A percentile compares a stretch with the other conserved stretches of the same genome.
Evolutionary conservation across 1,284 basidiomycete species (phyloP).

Genomic region (Moesziomyces globuligerus): DNA sequence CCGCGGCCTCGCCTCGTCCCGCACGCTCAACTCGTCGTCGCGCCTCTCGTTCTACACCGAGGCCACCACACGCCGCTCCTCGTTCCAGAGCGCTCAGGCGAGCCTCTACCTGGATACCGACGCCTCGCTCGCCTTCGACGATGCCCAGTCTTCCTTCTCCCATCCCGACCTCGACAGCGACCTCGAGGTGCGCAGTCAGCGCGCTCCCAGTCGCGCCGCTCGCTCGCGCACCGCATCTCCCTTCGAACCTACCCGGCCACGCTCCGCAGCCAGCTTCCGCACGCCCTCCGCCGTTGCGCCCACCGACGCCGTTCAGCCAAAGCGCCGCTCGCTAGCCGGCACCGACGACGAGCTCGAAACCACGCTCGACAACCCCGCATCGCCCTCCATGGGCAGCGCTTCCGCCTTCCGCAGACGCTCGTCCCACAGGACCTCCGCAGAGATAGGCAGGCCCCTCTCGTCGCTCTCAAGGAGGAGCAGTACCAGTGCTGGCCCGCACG

Average conservation of each 20-base stretch:
- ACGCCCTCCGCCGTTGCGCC: background rate
- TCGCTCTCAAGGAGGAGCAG: constrained; percentile 29
- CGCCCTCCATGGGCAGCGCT: background rate
- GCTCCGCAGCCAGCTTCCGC: constrained; percentile 7
- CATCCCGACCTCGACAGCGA: constrained; percentile 26
- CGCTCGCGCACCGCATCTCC: constrained; percentile 22
- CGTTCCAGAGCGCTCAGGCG: constrained; percentile 27
- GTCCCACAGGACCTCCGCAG: constrained; percentile 12
- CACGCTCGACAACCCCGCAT: constrained; percentile 4
- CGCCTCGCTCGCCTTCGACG: constrained; percentile 20
- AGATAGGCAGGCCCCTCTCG: constrained; percentile 17
- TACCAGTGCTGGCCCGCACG: constrained; percentile 6
- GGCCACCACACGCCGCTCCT: constrained; percentile 28
- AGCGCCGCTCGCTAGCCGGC: background rate
- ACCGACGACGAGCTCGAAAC: constrained; percentile 13
- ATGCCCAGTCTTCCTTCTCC: constrained; percentile 11
- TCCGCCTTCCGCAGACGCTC: constrained; percentile 11
- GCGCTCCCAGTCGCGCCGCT: constrained; percentile 6
- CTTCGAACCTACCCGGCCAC: constrained; percentile 2
- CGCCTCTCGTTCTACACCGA: constrained; percentile 31
- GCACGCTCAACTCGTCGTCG: constrained; percentile 31
- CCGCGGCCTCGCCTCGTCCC: constrained; percentile 8
- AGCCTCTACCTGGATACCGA: constrained; percentile 38
- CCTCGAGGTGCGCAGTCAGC: constrained; percentile 16
- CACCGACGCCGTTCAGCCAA: background rate